Evolutionary conservation across 139 green algal species (phyloP), one percentile per base, ranked within the genome.

Genomic region (Chlorella sp.): DNA sequence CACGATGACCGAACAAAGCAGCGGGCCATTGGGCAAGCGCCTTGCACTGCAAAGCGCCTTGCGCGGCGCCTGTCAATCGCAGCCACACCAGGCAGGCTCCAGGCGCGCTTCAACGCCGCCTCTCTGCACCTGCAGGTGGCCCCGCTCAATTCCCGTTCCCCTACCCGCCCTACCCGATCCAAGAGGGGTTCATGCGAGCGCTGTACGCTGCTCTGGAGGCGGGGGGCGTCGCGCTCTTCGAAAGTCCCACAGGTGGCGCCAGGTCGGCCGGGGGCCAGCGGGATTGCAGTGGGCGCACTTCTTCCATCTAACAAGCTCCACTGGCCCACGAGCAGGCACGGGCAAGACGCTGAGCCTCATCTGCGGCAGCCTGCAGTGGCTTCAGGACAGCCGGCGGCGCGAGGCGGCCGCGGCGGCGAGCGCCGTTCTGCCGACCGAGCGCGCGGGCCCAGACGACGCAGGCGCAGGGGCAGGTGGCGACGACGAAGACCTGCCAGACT

Each of bases 291-390:
- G 23, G 3, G 15, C 8, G 11, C 46, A 19, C 36, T 69, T 58
- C 19, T 4, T 68, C 38, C 61, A 17, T 7, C 35, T 51, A 15
- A 36, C 8, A 5, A 2, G 53, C 23, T 36, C 25, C 4, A 5
- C 25, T 11, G 4, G 25, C 62, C 60, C 5, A 29, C 55, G 33
- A 33, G 33, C 83, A 91, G 93, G 94, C 48, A 97, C 93, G 2
- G 93, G 94, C 50, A 98, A 98, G 75, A 98, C 94, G 15, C 88
- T 98, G 33, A 97, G 90, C 74, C 71, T 98, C 8, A 96, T 98
- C 46, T 98, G 94, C 78, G 87, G 82, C 45, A 72, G 84, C 5
- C 76, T 98, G 45, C 86, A 92, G 36, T 96, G 92, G 92, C 88
- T 97, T 36, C 59, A 86, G 23, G 85, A 95, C 68, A 63, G 81